Evolutionary conservation across 1,139 yeast species (phyloP).

Genomic region (Geotrichum histeridarum): DNA sequence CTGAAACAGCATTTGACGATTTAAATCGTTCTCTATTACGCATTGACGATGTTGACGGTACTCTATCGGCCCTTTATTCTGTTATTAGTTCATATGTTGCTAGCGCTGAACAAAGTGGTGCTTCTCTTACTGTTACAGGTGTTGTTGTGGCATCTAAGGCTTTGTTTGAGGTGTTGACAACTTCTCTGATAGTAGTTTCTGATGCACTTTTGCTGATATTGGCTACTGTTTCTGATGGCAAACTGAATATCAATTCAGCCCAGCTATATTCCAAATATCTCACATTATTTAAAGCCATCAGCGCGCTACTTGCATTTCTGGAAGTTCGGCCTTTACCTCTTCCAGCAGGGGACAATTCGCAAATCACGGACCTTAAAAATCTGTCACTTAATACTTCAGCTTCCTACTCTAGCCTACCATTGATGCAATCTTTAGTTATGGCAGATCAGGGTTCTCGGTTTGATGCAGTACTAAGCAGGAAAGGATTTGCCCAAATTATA

Average conservation of each 20-base stretch:
- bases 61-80: background rate
- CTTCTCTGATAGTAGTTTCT: conserved; percentile 21
- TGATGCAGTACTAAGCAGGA: background rate
- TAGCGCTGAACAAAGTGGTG: conserved; percentile 13
- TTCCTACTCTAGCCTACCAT: background rate
- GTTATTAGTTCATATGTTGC: conserved; percentile 21
- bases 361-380: background rate
- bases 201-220: conserved; percentile 26
- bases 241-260: conserved; percentile 22
- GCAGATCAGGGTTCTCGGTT: background rate
- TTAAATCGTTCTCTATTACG: background rate
- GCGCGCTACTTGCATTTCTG: conserved; percentile 18
- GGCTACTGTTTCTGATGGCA: conserved; percentile 19
- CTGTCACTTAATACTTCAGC: background rate
- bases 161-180: conserved; percentile 23
- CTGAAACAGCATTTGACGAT: conserved; percentile 3
- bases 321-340: background rate
- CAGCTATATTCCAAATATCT: conserved; percentile 22
- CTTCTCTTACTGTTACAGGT: conserved; percentile 23
- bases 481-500: background rate
- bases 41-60: conserved; percentile 5
- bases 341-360: background rate
- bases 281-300: conserved; percentile 21
- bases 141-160: conserved; percentile 21
- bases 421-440: conserved; percentile 2